Base-by-base conservation (phyloP, 805 yeast species). In the Saccharomycopsis malanga region DNA sequence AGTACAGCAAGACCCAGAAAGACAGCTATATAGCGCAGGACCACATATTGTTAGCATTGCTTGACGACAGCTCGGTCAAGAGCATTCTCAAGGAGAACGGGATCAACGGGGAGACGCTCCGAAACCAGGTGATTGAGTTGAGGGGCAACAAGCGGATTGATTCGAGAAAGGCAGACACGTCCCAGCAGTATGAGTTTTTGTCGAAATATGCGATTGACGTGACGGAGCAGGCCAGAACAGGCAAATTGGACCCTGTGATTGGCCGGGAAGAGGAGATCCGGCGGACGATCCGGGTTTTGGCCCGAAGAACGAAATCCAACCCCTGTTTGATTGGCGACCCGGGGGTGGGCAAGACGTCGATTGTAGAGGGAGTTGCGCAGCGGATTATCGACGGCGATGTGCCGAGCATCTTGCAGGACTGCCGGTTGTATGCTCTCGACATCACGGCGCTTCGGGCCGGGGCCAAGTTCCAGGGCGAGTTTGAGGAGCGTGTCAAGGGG, bases 211-310 rank as follows among this genome's bases (percentile, higher is more conserved):
- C 98, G 50, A 77, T 83, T 55, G 97, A 93, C 64, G 76, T 93
- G 72, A 93, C 98, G 1, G 94, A 87, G 58, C 80, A 79, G 63
- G 98, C 98, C 9, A 73, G 94, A 55, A 81, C 84, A 61, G 98
- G 98, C 61, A 87, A 86, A 63, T 79, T 93, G 50, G 98, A 93
- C 66, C 98, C 98, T 3, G 98, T 93, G 38, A 93, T 93, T 61
- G 98, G 98, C 48, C 84, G 98, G 70, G 98, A 93, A 65, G 98
- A 93, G 66, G 98, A 93, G 69, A 93, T 93, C 56, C 78, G 98
- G 68, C 76, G 97, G 56, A 87, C 96, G 27, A 91, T 93, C 50
- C 77, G 98, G 53, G 96, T 93, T 2, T 73, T 93, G 52, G 89
- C 98, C n/a, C 83, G 98, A 70, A 80, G 98, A 69, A 86, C 95